These are phyloP conservation scores for Phytopythium sindhum DNA, from an alignment of 352 stramenopile genomes.

Conservation along the genomic window DNA sequence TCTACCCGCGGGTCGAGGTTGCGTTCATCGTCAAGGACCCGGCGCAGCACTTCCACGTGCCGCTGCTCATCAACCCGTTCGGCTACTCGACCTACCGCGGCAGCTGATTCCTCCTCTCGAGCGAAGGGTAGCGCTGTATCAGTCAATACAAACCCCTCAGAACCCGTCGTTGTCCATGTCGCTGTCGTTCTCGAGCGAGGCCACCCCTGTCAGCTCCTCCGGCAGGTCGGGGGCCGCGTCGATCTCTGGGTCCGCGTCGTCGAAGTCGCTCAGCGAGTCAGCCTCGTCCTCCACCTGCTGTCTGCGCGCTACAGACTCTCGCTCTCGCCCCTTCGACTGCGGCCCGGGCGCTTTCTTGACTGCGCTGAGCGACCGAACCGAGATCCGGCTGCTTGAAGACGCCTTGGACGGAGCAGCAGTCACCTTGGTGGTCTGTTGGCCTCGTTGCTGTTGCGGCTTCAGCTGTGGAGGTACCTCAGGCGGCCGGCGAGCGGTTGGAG, in stretches of 20 bases:
- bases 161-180: slow-evolving; percentile 2
- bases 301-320: too few species aligned
- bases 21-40: slow-evolving; percentile 72
- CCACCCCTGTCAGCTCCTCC: slow-evolving; percentile 35
- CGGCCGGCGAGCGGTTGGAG: background rate
- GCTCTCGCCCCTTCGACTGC: background rate
- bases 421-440: background rate
- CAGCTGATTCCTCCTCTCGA: slow-evolving; percentile 35
- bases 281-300: background rate
- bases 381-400: background rate
- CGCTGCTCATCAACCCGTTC: slow-evolving; percentile 87
- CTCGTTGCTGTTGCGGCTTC: background rate
- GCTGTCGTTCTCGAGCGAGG: slow-evolving; percentile 15
- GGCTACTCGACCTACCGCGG: slow-evolving; percentile 89
- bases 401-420: background rate
- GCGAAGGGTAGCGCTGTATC: background rate
- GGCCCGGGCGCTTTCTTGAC: background rate
- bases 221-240: slow-evolving; percentile 44
- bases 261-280: slow-evolving; percentile 42
- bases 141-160: background rate
- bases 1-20: slow-evolving; percentile 86
- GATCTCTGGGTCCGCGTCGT: slow-evolving; percentile 57
- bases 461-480: background rate
- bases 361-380: background rate
- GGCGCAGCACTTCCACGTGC: slow-evolving; percentile 86